phyloP scores from a whole-genome alignment of 2,329 filamentous ascomycete species.

The Chaetothyriales sp. region DNA sequence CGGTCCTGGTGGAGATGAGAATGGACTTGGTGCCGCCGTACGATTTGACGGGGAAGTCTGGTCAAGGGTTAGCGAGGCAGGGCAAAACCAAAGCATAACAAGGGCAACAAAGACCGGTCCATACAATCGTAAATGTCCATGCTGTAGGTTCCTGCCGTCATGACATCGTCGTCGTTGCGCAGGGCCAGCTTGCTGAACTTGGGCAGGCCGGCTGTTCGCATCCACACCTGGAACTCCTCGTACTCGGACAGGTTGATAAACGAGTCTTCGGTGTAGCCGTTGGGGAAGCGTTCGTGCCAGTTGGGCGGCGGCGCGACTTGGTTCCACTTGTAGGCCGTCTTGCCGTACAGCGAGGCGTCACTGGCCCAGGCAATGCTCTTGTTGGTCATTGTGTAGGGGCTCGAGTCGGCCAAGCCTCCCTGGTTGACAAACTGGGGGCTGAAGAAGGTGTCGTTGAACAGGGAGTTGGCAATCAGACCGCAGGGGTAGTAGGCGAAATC shows the following conservation, averaged over 20 bases:
- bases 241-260: slow-evolving; percentile 61
- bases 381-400: slow-evolving; percentile 62
- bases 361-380: slow-evolving; percentile 74
- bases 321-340: slow-evolving; percentile 49
- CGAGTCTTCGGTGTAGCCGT: slow-evolving; percentile 51
- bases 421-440: slow-evolving; percentile 50
- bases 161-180: slow-evolving; percentile 57
- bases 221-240: slow-evolving; percentile 94
- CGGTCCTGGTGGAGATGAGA: slow-evolving; percentile 58
- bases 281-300: slow-evolving; percentile 59
- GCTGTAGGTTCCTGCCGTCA: slow-evolving; percentile 60
- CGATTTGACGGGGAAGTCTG: slow-evolving; percentile 63
- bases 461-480: slow-evolving; percentile 87
- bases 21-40: slow-evolving; percentile 41
- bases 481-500: slow-evolving; percentile 78
- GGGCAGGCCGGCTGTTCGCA: slow-evolving; percentile 88
- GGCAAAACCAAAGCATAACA: not conserved
- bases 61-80: not conserved
- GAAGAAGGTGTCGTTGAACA: slow-evolving; percentile 86
- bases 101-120: slow-evolving; percentile 25
- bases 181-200: slow-evolving; percentile 88
- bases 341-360: slow-evolving; percentile 66
- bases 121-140: slow-evolving; percentile 66
- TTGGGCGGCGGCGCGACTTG: slow-evolving; percentile 74
- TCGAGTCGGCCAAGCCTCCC: slow-evolving; percentile 21